Evolutionary conservation across 208 protist genomes (phyloP).

Genomic region (Vickermania ingenoplastis): DNA sequence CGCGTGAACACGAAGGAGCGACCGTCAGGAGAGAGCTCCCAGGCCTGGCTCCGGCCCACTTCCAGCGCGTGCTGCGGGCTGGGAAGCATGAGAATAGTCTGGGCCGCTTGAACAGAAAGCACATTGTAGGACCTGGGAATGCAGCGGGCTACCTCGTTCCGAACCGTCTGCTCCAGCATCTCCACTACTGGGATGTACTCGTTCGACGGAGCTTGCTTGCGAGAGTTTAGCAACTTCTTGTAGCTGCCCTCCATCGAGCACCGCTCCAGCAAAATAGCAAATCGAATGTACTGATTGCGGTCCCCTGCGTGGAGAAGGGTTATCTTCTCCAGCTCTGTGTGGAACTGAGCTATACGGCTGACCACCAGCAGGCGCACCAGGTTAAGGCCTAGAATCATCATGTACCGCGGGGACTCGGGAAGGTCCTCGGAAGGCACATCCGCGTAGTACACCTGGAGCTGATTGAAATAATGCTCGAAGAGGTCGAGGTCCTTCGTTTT

Average conservation of each 20-base stretch:
- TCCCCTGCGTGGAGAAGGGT: constrained; percentile 46
- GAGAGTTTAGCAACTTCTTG: constrained; percentile 83
- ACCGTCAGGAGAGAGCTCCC: constrained; percentile 40
- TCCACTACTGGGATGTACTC: constrained; percentile 87
- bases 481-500: constrained; percentile 59
- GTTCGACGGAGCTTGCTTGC: constrained; percentile 78
- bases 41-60: constrained; percentile 49
- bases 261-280: constrained; percentile 81
- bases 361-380: constrained; percentile 79
- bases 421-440: constrained; percentile 59
- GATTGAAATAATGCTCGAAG: constrained; percentile 82
- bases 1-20: constrained; percentile 62
- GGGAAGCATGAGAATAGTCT: constrained; percentile 84
- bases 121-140: constrained; percentile 75
- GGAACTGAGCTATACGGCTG: constrained; percentile 86
- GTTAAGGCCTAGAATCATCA: constrained; percentile 85
- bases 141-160: constrained; percentile 84
- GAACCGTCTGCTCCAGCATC: constrained; percentile 83
- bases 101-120: constrained; percentile 62
- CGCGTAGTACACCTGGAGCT: constrained; percentile 85
- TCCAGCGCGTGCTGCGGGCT: constrained; percentile 51
- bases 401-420: constrained; percentile 51
- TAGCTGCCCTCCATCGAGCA: constrained; percentile 92
- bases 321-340: constrained; percentile 90
- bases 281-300: constrained; percentile 72